Evolutionary conservation across 2,329 filamentous ascomycete genomes (phyloP), one percentile per base, ranked within the genome.

Genomic region (Ophiostoma triangulosporum): DNA sequence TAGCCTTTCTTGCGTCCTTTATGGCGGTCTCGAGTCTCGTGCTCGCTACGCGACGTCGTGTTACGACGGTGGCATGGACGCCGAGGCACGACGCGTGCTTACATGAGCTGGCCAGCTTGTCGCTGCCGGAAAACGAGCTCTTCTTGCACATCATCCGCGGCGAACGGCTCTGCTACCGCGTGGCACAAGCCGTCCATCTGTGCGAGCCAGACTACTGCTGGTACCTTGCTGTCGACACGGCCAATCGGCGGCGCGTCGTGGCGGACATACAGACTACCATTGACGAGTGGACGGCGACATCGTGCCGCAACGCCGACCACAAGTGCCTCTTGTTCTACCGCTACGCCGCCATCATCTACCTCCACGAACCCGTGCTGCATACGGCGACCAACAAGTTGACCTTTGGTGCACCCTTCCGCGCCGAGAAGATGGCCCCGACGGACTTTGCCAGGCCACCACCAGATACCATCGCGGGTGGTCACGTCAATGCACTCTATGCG

Each of bases 201-300:
- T 48, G 45, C 17, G 43, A 49, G 1, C 43, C 51, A 2, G 27
- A 11, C 2, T 29, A 22, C 17, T 11, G n/a, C 4, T 53, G 51
- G 51, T 43, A 53, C 17, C n/a, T 53, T 6, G 8, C 33, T 1
- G n/a, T 27, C n/a, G 33, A 53, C n/a, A 26, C 17, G 11, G 24
- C 17, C n/a, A 46, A n/a, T 14, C 24, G 26, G 15, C 45, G 22
- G 14, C 20, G 33, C 3, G 20, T 38, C 14, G 33, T 36, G 20
- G 12, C 45, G 7, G 27, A 48, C 5, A 26, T 48, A 24, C 51
- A 49, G 11, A 49, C 32, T 4, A 33, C 24, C 0, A 53, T 53
- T 32, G 51, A 53, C 45, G 33, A 53, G 24, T 53, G 51, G 51
- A 53, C 51, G 2, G 51, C 51, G n/a, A 26, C 24, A 17, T 38